Evolutionary conservation across 306 rosid species (phyloP).

Genomic region (Vachellia collinsii): DNA sequence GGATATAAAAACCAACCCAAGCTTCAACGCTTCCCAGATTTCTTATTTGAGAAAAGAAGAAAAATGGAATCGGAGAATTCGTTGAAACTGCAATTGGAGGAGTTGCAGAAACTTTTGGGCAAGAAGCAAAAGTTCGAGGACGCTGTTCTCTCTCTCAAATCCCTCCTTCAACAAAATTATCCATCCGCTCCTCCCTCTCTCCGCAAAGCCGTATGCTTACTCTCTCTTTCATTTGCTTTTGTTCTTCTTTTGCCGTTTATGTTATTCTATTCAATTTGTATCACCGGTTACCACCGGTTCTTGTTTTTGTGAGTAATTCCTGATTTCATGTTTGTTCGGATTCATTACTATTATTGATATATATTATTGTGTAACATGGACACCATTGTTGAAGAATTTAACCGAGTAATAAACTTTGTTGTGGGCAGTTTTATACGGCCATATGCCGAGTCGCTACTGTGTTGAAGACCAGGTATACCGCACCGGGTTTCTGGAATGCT

Average conservation of each 20-base stretch:
- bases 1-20: neutral
- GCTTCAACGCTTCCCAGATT: constrained; percentile 17
- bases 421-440: constrained; percentile 61
- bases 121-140: constrained; percentile 75
- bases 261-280: neutral
- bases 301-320: neutral
- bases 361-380: constrained; percentile 1
- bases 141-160: constrained; percentile 64
- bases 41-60: neutral
- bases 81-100: constrained; percentile 65
- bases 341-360: neutral
- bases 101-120: constrained; percentile 68
- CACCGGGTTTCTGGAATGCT: constrained; percentile 87
- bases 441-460: constrained; percentile 83
- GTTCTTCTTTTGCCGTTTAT: no score
- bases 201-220: constrained; percentile 57
- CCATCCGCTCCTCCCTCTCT: constrained; percentile 72
- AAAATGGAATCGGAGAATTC: constrained; percentile 59
- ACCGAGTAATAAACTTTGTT: constrained; percentile 13
- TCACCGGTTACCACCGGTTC: constrained; percentile 10
- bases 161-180: constrained; percentile 57
- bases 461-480: constrained; percentile 78
- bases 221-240: neutral
- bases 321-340: constrained; percentile 20
- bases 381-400: constrained; percentile 28